Percentiles rank a stretch among this genome's conserved stretches.
Evolutionary conservation across 2,329 filamentous ascomycete species (phyloP).

Genomic region (Claviceps lovelessii): DNA sequence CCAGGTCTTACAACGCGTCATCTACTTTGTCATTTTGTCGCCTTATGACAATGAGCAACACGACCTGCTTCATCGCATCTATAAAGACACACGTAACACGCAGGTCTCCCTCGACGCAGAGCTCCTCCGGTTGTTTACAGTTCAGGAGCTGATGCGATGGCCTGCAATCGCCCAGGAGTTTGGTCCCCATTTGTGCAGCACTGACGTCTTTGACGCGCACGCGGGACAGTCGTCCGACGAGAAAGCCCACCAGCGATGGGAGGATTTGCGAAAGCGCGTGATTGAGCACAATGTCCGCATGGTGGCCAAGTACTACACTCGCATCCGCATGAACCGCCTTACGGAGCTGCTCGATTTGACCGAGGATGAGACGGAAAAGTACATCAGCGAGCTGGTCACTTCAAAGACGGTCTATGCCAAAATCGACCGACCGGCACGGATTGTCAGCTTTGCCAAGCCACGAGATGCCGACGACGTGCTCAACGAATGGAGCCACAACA

Average conservation of each 20-base stretch:
- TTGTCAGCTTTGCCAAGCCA: constrained; percentile 90
- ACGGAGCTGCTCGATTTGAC: constrained; percentile 83
- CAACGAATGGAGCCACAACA: constrained; percentile 97
- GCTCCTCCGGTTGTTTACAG: constrained; percentile 85
- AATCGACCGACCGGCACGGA: constrained; percentile 82
- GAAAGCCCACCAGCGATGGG: constrained; percentile 76
- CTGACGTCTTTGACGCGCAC: constrained; percentile 72
- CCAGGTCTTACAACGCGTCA: constrained; percentile 84
- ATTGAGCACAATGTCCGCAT: constrained; percentile 99
- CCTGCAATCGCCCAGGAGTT: constrained; percentile 82
- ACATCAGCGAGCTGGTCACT: constrained; percentile 92
- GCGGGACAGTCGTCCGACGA: constrained; percentile 53
- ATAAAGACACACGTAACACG: constrained; percentile 67
- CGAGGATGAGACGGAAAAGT: constrained; percentile 96
- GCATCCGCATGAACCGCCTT: constrained; percentile 81
- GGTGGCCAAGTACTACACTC: constrained; percentile 96
- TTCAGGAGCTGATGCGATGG: constrained; percentile 97
- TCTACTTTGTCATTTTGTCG: constrained; percentile 93
- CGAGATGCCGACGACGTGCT: constrained; percentile 89
- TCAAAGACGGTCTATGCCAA: constrained; percentile 97
- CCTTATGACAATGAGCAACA: constrained; percentile 98
- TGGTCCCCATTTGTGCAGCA: constrained; percentile 71
- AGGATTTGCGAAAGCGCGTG: constrained; percentile 90
- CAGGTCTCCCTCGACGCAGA: constrained; percentile 68
- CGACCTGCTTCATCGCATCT: constrained; percentile 86